Evolutionary conservation across 306 rosid genomes (phyloP), one percentile per base, ranked within the genome.

Genomic region (Begonia masoniana): DNA sequence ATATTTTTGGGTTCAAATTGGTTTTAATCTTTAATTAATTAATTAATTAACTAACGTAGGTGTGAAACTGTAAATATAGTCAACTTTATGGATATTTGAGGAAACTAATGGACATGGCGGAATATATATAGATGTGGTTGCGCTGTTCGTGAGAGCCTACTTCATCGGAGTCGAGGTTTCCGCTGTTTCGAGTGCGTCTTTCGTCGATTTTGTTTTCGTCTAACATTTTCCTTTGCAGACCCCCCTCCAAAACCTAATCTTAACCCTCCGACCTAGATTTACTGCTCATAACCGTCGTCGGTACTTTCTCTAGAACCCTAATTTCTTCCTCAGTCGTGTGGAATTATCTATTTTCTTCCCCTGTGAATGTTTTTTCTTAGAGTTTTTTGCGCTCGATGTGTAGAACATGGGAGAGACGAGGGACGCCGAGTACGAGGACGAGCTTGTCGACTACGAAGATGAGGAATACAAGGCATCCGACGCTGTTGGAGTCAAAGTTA

Each of bases 401-500:
- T 65, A 79, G 93, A 65, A 66, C 12, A 89, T 89, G 97, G 97
- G 83, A 62, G 95, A 85, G 69, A 76, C 94, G 8, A 89, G 74
- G 76, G 97, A 78, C 58, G 64, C 65, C 58, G 97, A 89, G 57
- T 89, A 85, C 62, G 97, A 89, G 66, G 95, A 89, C 65, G 97
- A 89, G 89, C 95, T 89, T 71, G 82, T 89, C 14, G 95, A 89
- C 64, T 89, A 89, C 66, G 97, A 89, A 41, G 97, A 89, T 63
- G 97, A 89, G 51, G 97, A 89, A 16, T 95, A 85, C 63, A 82
- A 89, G 65, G 94, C 87, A 13, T 94, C 76, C 13, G 94, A 83
- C 60, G 76, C 94, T 7, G 71, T 65, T 36, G 93, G 81, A 6
- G 68, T 78, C 17, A 89, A 89, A 78, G 89, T 78, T 59, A 89